Evolutionary conservation across 768 basidiomycete genomes (phyloP).

Genomic region (Candolleomyces aberdarensis): DNA sequence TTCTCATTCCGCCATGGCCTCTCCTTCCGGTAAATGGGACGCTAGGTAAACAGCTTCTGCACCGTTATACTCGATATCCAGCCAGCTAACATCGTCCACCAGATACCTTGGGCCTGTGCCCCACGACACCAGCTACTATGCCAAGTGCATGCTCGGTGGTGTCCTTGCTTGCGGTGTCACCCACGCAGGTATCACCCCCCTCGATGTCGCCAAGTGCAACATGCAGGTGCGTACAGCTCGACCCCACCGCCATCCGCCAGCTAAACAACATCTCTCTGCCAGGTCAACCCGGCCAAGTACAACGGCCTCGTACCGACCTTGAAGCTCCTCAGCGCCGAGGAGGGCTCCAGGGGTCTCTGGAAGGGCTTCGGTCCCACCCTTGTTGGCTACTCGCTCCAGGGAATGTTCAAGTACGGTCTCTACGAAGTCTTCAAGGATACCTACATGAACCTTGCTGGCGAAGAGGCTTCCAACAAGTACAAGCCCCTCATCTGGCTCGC

Average conservation of each 20-base stretch:
- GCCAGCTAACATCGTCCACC: slow-evolving; percentile 10
- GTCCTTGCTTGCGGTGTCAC: slow-evolving; percentile 83
- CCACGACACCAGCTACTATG: slow-evolving; percentile 73
- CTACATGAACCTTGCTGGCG: slow-evolving; percentile 88
- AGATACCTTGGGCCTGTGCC: slow-evolving; percentile 72
- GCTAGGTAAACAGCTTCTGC: slow-evolving; percentile 46
- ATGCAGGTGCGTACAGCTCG: slow-evolving; percentile 65
- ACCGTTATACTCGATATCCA: not conserved
- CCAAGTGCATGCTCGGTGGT: slow-evolving; percentile 88
- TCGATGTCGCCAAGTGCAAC: slow-evolving; percentile 89
- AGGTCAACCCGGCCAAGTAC: slow-evolving; percentile 81
- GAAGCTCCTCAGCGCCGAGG: slow-evolving; percentile 67
- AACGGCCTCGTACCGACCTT: slow-evolving; percentile 61
- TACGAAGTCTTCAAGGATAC: slow-evolving; percentile 95
- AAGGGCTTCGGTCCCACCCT: slow-evolving; percentile 94
- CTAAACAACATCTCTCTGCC: not conserved
- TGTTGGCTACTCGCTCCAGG: slow-evolving; percentile 92
- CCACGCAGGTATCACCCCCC: slow-evolving; percentile 83
- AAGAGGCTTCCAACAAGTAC: slow-evolving; percentile 76
- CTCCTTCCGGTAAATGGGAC: slow-evolving; percentile 63
- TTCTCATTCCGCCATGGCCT: slow-evolving; percentile 29
- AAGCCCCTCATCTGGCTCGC: slow-evolving; percentile 91
- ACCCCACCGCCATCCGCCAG: not conserved
- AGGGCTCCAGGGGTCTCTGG: slow-evolving; percentile 85
- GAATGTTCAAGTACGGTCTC: slow-evolving; percentile 98